These are phyloP conservation scores for Calonectria henricotiae DNA, from an alignment of 2,329 filamentous ascomycete genomes.

Conservation along the genomic window DNA sequence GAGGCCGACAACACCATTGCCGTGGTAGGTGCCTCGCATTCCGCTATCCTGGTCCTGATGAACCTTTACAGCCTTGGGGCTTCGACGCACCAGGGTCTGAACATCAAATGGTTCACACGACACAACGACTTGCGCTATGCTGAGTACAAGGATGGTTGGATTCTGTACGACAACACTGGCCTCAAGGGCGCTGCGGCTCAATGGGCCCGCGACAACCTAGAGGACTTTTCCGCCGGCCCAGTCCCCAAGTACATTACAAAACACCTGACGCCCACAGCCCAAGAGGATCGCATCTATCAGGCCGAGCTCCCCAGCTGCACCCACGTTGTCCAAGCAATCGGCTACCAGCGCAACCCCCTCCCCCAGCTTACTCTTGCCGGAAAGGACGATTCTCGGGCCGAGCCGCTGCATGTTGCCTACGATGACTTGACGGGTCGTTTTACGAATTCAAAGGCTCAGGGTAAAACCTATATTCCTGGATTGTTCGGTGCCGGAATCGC, in stretches of 20 bases:
- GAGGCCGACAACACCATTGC: constrained; percentile 64
- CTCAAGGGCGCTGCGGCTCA: constrained; percentile 75
- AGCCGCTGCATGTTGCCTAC: constrained; percentile 66
- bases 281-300: constrained; percentile 64
- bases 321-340: constrained; percentile 73
- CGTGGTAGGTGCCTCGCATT: constrained; percentile 76
- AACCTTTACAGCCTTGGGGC: constrained; percentile 72
- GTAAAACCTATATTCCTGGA: constrained; percentile 62
- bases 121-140: constrained; percentile 73
- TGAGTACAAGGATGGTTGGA: constrained; percentile 75
- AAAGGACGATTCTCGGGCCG: constrained; percentile 45
- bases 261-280: constrained; percentile 61
- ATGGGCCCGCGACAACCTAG: constrained; percentile 74
- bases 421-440: constrained; percentile 47
- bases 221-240: constrained; percentile 66
- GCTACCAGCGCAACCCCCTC: constrained; percentile 68
- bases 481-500: constrained; percentile 76
- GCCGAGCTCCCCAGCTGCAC: constrained; percentile 67
- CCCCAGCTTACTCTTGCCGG: constrained; percentile 62
- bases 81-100: constrained; percentile 68
- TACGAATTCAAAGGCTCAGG: constrained; percentile 17
- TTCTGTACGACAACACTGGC: constrained; percentile 77
- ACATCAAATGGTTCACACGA: constrained; percentile 76
- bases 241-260: constrained; percentile 66
- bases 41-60: constrained; percentile 74